These are phyloP conservation scores for Hyaloperonospora brassicae DNA, from an alignment of 352 stramenopile genomes.

Conservation along the genomic window DNA sequence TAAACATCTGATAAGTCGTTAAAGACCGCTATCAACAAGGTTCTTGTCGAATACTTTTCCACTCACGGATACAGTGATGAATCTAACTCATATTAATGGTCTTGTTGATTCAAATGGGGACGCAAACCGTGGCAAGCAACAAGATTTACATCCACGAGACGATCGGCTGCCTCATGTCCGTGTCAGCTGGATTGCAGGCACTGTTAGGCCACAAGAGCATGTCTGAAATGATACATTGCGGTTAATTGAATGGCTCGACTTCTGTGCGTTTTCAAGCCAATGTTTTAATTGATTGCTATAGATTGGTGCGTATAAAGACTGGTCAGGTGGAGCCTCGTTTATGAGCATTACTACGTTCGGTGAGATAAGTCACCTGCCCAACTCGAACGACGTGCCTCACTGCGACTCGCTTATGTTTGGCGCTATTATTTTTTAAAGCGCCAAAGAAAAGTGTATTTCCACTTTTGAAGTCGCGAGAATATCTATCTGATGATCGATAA, in stretches of 20 bases:
- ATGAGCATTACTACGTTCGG: conserved; percentile 86
- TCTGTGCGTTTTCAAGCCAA: neutral
- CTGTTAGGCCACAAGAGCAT: conserved; percentile 82
- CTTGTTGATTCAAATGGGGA: too few species aligned
- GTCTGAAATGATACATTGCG: conserved; percentile 64
- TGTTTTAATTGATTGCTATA: too few species aligned
- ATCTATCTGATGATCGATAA: too few species aligned
- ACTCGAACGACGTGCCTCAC: conserved; percentile 75
- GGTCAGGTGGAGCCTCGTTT: conserved; percentile 68
- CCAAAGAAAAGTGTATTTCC: conserved; percentile 71
- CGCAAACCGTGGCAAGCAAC: too few species aligned
- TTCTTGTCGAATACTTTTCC: too few species aligned
- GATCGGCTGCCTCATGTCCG: conserved; percentile 84
- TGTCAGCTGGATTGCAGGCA: conserved; percentile 75
- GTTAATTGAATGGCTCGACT: neutral
- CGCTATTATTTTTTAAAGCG: conserved; percentile 82
- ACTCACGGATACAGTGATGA: too few species aligned
- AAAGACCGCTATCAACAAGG: too few species aligned
- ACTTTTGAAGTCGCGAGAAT: too few species aligned
- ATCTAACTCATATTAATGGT: too few species aligned
- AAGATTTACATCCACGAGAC: too few species aligned
- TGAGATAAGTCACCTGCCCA: conserved; percentile 75
- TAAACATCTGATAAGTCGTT: too few species aligned
- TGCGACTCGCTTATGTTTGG: conserved; percentile 88
- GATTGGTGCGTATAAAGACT: conserved; percentile 81